These are phyloP conservation scores for Artemisia argyi DNA, from an alignment of 129 eudicot species.

Conservation along the genomic window DNA sequence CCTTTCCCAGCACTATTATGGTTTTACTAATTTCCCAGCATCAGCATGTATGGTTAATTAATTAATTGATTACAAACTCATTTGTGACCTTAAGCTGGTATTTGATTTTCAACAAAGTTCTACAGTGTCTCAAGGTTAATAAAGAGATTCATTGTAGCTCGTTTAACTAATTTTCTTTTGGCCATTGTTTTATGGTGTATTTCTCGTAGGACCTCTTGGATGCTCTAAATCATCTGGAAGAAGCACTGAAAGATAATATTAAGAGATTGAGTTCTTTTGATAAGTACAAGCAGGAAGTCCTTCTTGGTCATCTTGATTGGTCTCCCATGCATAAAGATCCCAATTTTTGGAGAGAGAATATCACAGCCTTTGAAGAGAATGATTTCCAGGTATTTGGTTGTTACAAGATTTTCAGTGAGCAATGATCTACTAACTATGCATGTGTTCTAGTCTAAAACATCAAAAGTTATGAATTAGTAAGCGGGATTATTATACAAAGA, in stretches of 20 bases:
- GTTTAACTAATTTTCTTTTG: neutral
- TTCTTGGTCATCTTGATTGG: slow-evolving; percentile 49
- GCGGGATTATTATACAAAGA: no score
- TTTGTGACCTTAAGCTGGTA: no score
- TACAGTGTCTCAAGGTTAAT: no score
- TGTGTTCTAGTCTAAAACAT: no score
- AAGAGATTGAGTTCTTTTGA: slow-evolving; percentile 87
- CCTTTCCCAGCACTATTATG: no score
- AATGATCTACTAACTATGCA: neutral
- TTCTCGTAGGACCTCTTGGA: slow-evolving; percentile 81
- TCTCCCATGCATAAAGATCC: slow-evolving; percentile 84
- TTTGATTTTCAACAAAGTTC: no score
- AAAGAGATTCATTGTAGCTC: neutral
- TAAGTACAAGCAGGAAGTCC: slow-evolving; percentile 49
- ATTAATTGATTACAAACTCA: no score
- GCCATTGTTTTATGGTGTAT: neutral
- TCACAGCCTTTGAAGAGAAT: slow-evolving; percentile 79
- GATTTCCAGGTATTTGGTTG: slow-evolving; percentile 75
- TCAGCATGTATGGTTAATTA: no score
- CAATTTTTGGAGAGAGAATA: slow-evolving; percentile 83
- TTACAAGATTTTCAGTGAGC: neutral
- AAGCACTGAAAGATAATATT: slow-evolving; percentile 76
- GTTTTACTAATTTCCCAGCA: no score
- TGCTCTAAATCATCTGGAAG: slow-evolving; percentile 92
- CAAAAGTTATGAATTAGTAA: no score